These are phyloP conservation scores for Solanum aculeatissimum DNA, from an alignment of 305 asterid genomes.

Conservation along the genomic window DNA sequence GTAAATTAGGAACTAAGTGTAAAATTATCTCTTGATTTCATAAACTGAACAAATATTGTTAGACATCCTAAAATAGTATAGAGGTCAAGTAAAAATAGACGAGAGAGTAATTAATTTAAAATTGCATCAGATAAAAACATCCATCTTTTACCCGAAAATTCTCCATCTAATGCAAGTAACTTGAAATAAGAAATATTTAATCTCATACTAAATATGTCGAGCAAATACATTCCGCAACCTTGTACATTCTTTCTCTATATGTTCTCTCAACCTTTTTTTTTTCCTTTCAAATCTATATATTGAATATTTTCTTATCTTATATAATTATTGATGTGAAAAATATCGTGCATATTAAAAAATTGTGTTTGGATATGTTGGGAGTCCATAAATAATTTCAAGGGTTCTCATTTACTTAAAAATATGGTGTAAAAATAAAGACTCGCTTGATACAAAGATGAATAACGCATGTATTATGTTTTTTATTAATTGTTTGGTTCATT, in stretches of 20 bases:
- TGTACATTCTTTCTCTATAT: not conserved
- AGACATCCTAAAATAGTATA: too few species aligned
- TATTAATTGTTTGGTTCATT: too few species aligned
- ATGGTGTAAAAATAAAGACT: too few species aligned
- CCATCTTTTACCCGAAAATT: not conserved
- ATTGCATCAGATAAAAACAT: not conserved
- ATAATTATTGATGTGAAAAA: not conserved
- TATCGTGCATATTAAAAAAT: not conserved
- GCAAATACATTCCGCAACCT: not conserved
- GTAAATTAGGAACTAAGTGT: too few species aligned
- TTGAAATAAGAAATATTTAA: not conserved
- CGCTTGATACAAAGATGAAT: too few species aligned
- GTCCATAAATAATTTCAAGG: accelerated
- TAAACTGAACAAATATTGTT: too few species aligned
- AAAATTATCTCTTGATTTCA: too few species aligned
- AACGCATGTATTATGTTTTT: too few species aligned
- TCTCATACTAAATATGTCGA: not conserved
- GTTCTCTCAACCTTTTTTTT: not conserved
- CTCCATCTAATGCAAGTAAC: not conserved
- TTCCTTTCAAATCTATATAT: not conserved
- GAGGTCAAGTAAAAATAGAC: too few species aligned
- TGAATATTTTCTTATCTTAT: not conserved
- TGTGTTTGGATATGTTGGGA: not conserved
- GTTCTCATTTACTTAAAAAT: not conserved
- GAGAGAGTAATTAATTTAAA: not conserved